These are phyloP conservation scores for Ustanciosporium gigantosporum DNA, from an alignment of 1,284 basidiomycete genomes.

Conservation along the genomic window DNA sequence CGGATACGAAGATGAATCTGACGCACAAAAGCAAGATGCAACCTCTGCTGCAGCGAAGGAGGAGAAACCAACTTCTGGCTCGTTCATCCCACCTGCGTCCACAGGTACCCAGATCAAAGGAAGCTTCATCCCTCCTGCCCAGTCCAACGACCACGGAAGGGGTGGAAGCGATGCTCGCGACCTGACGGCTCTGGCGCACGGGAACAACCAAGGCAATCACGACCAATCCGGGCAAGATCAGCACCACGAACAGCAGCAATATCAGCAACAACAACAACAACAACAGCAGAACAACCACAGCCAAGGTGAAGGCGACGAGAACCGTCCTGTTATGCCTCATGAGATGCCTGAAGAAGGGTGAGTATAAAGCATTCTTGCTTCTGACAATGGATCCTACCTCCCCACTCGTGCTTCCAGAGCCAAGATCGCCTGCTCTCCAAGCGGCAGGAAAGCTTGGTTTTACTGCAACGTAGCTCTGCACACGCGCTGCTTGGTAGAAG, in stretches of 20 bases:
- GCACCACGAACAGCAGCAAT: constrained; percentile 15
- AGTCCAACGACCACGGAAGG: background rate
- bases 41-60: background rate
- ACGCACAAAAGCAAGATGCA: background rate
- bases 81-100: constrained; percentile 27
- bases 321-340: constrained; percentile 75
- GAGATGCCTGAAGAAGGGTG: constrained; percentile 99
- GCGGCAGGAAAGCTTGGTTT: background rate
- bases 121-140: constrained; percentile 35
- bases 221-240: no score
- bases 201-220: no score
- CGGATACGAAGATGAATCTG: constrained; percentile 19
- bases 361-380: constrained; percentile 65
- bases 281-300: background rate
- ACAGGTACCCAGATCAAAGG: constrained; percentile 33
- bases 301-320: background rate
- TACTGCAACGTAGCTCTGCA: background rate
- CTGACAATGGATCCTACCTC: background rate
- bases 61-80: constrained; percentile 1
- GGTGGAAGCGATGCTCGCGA: background rate
- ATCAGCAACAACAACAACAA: background rate
- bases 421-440: background rate
- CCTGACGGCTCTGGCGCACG: constrained; percentile 1
- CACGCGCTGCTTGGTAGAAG: no score
- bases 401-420: background rate